Conservation (phyloP, 768 basidiomycete genomes). For the Boletus vinaceobasis region DNA sequence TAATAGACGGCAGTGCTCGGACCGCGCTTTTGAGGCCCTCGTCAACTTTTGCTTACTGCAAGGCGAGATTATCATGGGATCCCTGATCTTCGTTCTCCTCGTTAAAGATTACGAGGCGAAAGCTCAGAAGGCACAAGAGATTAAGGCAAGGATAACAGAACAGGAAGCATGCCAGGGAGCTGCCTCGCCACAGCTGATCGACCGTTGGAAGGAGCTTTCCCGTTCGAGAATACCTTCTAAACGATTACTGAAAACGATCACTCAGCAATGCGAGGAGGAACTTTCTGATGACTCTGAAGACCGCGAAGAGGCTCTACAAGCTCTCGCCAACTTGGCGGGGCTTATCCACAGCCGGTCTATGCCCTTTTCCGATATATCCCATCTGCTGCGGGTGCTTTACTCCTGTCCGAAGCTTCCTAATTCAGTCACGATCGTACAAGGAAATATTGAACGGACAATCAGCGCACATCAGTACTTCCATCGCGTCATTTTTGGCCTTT, state of each 20-base stretch:
- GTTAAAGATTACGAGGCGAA: constrained; percentile 60
- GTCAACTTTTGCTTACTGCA: constrained; percentile 67
- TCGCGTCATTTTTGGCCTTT: constrained; percentile 41
- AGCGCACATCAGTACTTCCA: constrained; percentile 50
- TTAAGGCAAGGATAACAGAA: constrained; percentile 19
- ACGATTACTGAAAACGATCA: constrained; percentile 33
- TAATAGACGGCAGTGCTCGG: constrained; percentile 51
- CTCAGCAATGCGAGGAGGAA: constrained; percentile 25
- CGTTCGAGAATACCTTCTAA: constrained; percentile 23
- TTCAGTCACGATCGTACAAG: constrained; percentile 37
- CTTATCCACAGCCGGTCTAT: constrained; percentile 50
- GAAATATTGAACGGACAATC: constrained; percentile 23
- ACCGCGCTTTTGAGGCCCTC: constrained; percentile 58
- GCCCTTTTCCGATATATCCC: constrained; percentile 41
- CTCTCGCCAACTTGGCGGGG: constrained; percentile 55
- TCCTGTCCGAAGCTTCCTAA: constrained; percentile 40
- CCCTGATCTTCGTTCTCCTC: constrained; percentile 62
- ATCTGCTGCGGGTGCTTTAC: constrained; percentile 47
- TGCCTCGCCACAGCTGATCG: constrained; percentile 13
- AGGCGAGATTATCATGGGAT: constrained; percentile 76
- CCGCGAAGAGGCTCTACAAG: constrained; percentile 47
- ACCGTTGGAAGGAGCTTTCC: constrained; percentile 20
- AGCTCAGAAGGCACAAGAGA: constrained; percentile 27
- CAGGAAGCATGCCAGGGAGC: constrained; percentile 13
- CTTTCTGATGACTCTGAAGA: constrained; percentile 27